phyloP scores from a whole-genome alignment of 805 yeast genomes.

The Debaryomyces maramus region DNA sequence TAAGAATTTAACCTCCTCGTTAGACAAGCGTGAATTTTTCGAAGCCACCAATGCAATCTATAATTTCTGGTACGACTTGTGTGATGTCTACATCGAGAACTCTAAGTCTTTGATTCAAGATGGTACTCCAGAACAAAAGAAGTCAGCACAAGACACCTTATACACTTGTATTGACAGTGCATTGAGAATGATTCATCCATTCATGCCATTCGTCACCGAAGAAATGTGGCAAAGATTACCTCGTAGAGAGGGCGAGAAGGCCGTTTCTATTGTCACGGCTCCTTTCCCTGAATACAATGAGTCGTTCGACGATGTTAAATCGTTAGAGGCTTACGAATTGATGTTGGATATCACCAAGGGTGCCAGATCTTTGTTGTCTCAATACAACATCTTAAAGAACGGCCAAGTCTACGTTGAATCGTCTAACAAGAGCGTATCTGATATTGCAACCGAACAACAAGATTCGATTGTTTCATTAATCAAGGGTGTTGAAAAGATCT shows the following conservation, averaged over 20 bases:
- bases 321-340: constrained; percentile 77
- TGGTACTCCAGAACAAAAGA: constrained; percentile 81
- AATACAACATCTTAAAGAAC: constrained; percentile 83
- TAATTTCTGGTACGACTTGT: constrained; percentile 93
- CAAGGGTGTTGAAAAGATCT: constrained; percentile 80
- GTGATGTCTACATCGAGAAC: constrained; percentile 98
- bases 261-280: constrained; percentile 76
- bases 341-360: constrained; percentile 84
- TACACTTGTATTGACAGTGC: constrained; percentile 93
- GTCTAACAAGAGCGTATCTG: constrained; percentile 44
- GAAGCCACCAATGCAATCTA: constrained; percentile 85
- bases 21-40: constrained; percentile 86
- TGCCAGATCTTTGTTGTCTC: constrained; percentile 89
- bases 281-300: constrained; percentile 67
- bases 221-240: constrained; percentile 99
- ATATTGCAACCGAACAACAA: constrained; percentile 66
- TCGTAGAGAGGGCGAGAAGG: constrained; percentile 68
- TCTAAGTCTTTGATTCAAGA: constrained; percentile 89
- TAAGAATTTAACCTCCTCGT: constrained; percentile 57
- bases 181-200: constrained; percentile 89
- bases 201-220: constrained; percentile 96
- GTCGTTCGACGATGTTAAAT: constrained; percentile 61
- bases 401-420: constrained; percentile 85
- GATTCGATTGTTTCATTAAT: constrained; percentile 88
- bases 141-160: constrained; percentile 90